A percentile compares a stretch with the other conserved stretches of the same genome.
These are phyloP conservation scores for Bipolaris bicolor DNA, from an alignment of 2,329 filamentous ascomycete species.

Conservation along the genomic window DNA sequence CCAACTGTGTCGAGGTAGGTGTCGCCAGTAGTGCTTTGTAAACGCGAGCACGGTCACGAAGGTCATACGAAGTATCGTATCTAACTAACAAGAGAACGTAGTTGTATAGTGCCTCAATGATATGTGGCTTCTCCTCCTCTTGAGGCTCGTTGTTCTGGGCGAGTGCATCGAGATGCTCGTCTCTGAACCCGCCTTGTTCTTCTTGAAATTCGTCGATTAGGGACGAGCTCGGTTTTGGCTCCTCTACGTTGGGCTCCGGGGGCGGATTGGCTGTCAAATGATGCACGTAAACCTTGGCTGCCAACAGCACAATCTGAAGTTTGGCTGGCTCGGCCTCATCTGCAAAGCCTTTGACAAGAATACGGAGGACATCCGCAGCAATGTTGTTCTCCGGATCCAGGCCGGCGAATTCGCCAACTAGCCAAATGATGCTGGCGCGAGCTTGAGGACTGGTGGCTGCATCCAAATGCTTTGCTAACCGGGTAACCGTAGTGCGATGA, in stretches of 20 bases:
- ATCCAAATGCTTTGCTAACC: constrained; percentile 89
- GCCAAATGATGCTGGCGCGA: constrained; percentile 93
- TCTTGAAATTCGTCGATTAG: constrained; percentile 41
- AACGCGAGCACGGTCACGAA: constrained; percentile 87
- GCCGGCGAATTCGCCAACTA: constrained; percentile 92
- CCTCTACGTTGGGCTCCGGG: constrained; percentile 46
- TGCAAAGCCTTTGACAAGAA: constrained; percentile 82
- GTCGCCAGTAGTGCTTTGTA: constrained; percentile 84
- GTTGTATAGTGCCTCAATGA: constrained; percentile 78
- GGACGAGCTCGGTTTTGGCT: constrained; percentile 27
- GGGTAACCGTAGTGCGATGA: constrained; percentile 84
- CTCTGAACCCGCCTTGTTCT: constrained; percentile 46
- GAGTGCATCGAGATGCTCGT: constrained; percentile 29
- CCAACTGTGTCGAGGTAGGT: constrained; percentile 78
- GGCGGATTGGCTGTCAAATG: constrained; percentile 70
- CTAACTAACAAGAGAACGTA: constrained; percentile 84
- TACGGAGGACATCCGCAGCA: constrained; percentile 87
- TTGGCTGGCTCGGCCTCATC: constrained; percentile 86
- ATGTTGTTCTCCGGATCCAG: constrained; percentile 83
- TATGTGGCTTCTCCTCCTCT: constrained; percentile 61
- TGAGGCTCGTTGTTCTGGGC: constrained; percentile 22
- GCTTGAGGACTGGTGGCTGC: constrained; percentile 86
- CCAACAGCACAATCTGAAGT: constrained; percentile 87
- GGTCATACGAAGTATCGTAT: constrained; percentile 93
- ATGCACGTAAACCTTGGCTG: constrained; percentile 95